Base-by-base conservation (phyloP, 768 basidiomycete genomes). In the Rhizopogon roseolus region DNA sequence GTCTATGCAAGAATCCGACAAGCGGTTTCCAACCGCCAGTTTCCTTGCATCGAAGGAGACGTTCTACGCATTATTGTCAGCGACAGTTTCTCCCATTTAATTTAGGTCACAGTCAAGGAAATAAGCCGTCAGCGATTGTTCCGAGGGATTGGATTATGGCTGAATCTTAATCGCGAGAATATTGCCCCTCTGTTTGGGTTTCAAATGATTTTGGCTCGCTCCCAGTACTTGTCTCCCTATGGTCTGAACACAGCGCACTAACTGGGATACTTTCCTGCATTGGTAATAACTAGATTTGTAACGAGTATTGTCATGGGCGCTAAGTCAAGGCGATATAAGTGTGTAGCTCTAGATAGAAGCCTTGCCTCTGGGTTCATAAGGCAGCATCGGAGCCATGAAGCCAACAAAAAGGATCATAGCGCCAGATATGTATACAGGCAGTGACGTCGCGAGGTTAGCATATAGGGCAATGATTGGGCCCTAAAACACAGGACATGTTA, bases 361-460 rank as follows among this genome's bases (percentile, higher is more conserved):
- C 61, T 80, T 85, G n/a, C 88, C 89, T 60, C 82, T 71, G 0
- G 88, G 83, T 65, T 91, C 88, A 57, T 83, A 90, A 0, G 88
- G 90, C 17, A 92, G 68, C 0, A 86, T 60, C 29, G 89, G 64
- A 1, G 85, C 78, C 45, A 90, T 59, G 7, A 72, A 63, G 2
- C 86, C 88, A 6, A 83, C 79, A 50, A 75, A 69, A 22, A 90
- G 72, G 55, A 88, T 75, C 53, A 91, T 59, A 5, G 76, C 82
- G 1, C 84, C 88, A 8, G 85, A 76, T 40, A 88, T 81, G 62
- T 86, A 90, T 27, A 90, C 85, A 0, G 89, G 89, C 0, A 82
- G 82, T 0, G 82, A 75, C 0, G 85, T 86, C 29, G 71, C 64
- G 22, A 89, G 64, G 62, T 88, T 76, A 6, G 85, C 84, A 53